Evolutionary conservation across 345 rosid species (phyloP), one percentile per base, ranked within the genome.

Genomic region (Heritiera littoralis): DNA sequence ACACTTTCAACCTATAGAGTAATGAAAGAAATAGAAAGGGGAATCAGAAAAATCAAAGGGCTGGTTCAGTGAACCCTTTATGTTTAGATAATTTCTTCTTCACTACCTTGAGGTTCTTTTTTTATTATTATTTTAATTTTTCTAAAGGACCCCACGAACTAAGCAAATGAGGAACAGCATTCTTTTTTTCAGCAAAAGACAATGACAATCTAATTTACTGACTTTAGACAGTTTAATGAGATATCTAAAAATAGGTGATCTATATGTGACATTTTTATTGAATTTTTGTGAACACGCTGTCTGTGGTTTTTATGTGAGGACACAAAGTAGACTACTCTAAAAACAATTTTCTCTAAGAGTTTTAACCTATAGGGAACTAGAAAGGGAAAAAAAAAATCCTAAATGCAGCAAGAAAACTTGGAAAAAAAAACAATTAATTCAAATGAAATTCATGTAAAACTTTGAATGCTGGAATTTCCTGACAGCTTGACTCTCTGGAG

Each of bases 221-320:
- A 68, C 55, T 45, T 70, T 48, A 28, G 20, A 48, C 20, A 70
- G 41, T 48, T n/a, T 67, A 43, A 7, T 70, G 74, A 70, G 58
- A 13, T 49, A 35, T 70, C 74, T 48, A 48, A 48, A 69, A 12
- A 32, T 69, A 69, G 38, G 41, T 23, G 38, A 69, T 69, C 38
- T 69, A 45, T 45, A 48, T 70, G n/a, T 23, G 40, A 20, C 54
- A 48, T 5, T 49, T 28, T 48, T 48, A 17, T 41, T 8, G 3
- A 38, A 18, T 43, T 58, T 72, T 43, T 54, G 11, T 17, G 7
- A 32, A 9, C 46, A 72, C 51, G 13, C 17, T 41, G 73, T 23
- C 45, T 8, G 14, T 8, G 45, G 8, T 17, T 52, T 18, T 72
- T 12, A 35, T 35, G 40, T 35, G 17, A 63, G 63, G 30, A 72